These are phyloP conservation scores for Syzygium aromaticum DNA, from an alignment of 345 rosid genomes.

Conservation along the genomic window DNA sequence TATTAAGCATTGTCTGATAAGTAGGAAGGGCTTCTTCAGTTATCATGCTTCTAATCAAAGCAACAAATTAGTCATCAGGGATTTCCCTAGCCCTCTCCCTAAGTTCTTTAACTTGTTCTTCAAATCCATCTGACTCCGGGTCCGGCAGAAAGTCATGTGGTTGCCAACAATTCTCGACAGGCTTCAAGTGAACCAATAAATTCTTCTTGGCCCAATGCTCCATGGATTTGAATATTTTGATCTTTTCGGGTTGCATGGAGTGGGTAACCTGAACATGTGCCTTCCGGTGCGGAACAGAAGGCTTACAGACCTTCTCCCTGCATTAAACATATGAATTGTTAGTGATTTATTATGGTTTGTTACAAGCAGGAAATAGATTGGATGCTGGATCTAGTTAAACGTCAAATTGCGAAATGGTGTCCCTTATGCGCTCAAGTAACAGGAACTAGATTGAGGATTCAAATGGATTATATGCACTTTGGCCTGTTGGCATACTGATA, in stretches of 20 bases:
- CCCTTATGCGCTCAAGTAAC: neutral
- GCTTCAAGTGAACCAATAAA: slow-evolving; percentile 52
- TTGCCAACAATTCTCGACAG: slow-evolving; percentile 89
- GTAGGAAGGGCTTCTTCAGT: slow-evolving; percentile 84
- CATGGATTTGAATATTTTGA: slow-evolving; percentile 76
- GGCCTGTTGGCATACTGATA: neutral
- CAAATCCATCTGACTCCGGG: slow-evolving; percentile 63
- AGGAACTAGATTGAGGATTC: neutral
- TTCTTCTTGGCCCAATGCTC: slow-evolving; percentile 78
- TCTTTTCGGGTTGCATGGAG: slow-evolving; percentile 79
- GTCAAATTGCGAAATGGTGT: neutral
- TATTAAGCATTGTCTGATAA: slow-evolving; percentile 60
- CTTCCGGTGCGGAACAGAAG: slow-evolving; percentile 61
- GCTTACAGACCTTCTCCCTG: slow-evolving; percentile 68
- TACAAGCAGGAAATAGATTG: neutral
- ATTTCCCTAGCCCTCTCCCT: slow-evolving; percentile 74
- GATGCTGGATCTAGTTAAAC: neutral
- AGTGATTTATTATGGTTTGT: neutral
- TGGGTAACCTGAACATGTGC: slow-evolving; percentile 75
- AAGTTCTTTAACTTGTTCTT: slow-evolving; percentile 72
- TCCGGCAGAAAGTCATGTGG: slow-evolving; percentile 91
- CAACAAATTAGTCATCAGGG: slow-evolving; percentile 84
- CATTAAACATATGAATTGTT: neutral
- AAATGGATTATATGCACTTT: neutral
- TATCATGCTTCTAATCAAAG: slow-evolving; percentile 71